These are phyloP conservation scores for Rhodotorula mucilaginosa DNA, from an alignment of 1,284 basidiomycete genomes.

Conservation along the genomic window DNA sequence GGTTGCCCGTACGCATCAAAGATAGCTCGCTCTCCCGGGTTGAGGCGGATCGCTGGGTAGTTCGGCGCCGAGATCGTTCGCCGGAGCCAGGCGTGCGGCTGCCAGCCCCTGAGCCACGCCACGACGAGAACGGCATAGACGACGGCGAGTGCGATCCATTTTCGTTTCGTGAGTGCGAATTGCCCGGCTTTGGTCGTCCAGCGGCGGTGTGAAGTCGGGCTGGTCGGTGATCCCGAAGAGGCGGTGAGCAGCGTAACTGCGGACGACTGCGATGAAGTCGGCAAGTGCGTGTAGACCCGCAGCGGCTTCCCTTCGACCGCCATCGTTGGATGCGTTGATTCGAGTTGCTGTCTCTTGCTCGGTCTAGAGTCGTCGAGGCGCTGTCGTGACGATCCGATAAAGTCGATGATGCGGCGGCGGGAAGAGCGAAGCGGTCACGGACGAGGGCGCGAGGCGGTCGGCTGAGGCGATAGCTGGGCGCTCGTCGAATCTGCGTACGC, in stretches of 20 bases:
- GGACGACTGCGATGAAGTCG: neutral
- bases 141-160: neutral
- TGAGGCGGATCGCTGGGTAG: neutral
- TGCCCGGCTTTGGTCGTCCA: neutral
- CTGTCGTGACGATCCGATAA: too few species aligned
- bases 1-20: conserved; percentile 14
- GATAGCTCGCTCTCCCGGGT: neutral
- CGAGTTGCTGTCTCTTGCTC: too few species aligned
- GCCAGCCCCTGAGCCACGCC: neutral
- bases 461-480: too few species aligned
- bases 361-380: neutral
- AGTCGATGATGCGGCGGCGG: too few species aligned
- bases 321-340: neutral
- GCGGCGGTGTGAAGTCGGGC: neutral
- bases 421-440: too few species aligned
- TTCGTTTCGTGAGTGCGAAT: neutral
- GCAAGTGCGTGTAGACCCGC: neutral
- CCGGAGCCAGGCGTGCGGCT: neutral
- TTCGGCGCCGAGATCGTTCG: neutral
- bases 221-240: neutral
- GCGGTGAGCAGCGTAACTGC: neutral
- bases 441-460: too few species aligned
- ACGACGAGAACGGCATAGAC: conserved; percentile 1
- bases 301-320: neutral
- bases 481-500: too few species aligned